Percentiles rank a stretch among this genome's conserved stretches.
Evolutionary conservation across 345 rosid genomes (phyloP).

Genomic region (Odontarrhena argentea): DNA sequence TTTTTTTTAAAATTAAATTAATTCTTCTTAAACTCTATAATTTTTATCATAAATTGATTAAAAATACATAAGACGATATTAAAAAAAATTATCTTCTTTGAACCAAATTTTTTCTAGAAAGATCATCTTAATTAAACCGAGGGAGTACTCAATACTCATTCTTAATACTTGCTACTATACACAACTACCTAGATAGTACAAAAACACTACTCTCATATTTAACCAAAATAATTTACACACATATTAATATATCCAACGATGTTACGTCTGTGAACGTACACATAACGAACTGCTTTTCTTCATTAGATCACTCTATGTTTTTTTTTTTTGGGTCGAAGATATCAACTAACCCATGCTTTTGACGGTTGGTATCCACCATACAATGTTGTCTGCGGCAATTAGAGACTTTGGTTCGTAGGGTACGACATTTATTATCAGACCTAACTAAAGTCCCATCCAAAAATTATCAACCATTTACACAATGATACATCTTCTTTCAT

Average conservation of each 20-base stretch:
- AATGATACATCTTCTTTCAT: neutral
- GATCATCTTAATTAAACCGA: too few relatives aligned
- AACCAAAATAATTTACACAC: too few relatives aligned
- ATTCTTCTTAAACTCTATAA: too few relatives aligned
- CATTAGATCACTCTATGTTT: neutral
- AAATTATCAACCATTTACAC: constrained; percentile 6
- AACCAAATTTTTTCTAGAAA: too few relatives aligned
- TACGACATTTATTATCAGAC: constrained; percentile 26
- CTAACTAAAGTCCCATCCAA: constrained; percentile 21
- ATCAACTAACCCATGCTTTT: constrained; percentile 20
- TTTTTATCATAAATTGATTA: too few relatives aligned
- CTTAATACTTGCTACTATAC: too few relatives aligned
- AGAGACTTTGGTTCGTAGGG: constrained; percentile 11
- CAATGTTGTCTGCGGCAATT: constrained; percentile 14
- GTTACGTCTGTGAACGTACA: constrained; percentile 1
- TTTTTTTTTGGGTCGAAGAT: neutral
- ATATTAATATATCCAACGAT: neutral
- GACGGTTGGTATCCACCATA: constrained; percentile 22
- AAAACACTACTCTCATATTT: too few relatives aligned
- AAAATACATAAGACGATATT: too few relatives aligned
- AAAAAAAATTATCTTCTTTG: too few relatives aligned
- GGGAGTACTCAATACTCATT: too few relatives aligned
- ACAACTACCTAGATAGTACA: too few relatives aligned
- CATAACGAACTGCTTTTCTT: constrained; percentile 21
- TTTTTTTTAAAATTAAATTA: too few relatives aligned